phyloP scores from a whole-genome alignment of 345 rosid species.

The Eucalyptus grandis region DNA sequence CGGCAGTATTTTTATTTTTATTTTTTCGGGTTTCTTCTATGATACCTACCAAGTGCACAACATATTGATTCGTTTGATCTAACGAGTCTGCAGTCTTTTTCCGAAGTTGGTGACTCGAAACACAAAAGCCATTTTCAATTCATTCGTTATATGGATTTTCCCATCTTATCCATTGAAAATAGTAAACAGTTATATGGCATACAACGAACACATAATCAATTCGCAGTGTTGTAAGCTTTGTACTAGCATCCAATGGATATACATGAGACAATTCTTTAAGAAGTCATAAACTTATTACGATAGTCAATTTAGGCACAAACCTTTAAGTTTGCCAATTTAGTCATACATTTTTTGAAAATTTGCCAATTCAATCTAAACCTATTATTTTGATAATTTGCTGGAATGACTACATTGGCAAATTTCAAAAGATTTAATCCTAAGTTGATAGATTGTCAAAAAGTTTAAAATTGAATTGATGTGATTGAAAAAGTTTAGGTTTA shows the following conservation, averaged over 20 bases:
- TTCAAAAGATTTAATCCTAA: too few relatives aligned
- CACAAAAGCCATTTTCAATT: background rate
- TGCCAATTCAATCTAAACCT: background rate
- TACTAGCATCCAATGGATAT: background rate
- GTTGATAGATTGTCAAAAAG: accelerated
- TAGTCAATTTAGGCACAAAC: too few relatives aligned
- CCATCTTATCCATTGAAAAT: background rate
- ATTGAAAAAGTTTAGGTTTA: too few relatives aligned
- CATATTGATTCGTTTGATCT: background rate
- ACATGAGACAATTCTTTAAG: background rate
- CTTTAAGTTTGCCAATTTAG: accelerated
- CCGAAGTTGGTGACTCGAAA: background rate
- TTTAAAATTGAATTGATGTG: too few relatives aligned
- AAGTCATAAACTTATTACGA: background rate
- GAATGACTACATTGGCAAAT: too few relatives aligned
- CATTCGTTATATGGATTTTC: background rate
- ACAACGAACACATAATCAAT: background rate
- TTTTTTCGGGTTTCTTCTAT: background rate
- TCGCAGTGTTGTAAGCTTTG: accelerated
- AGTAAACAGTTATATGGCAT: background rate
- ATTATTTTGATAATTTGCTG: too few relatives aligned
- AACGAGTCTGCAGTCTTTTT: background rate
- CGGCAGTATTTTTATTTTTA: background rate
- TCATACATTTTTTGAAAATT: background rate
- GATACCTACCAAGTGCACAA: background rate